A percentile compares a stretch with the other conserved stretches of the same genome.
These are phyloP conservation scores for Microcyclosporella mali DNA, from an alignment of 2,329 filamentous ascomycete genomes.

Conservation along the genomic window DNA sequence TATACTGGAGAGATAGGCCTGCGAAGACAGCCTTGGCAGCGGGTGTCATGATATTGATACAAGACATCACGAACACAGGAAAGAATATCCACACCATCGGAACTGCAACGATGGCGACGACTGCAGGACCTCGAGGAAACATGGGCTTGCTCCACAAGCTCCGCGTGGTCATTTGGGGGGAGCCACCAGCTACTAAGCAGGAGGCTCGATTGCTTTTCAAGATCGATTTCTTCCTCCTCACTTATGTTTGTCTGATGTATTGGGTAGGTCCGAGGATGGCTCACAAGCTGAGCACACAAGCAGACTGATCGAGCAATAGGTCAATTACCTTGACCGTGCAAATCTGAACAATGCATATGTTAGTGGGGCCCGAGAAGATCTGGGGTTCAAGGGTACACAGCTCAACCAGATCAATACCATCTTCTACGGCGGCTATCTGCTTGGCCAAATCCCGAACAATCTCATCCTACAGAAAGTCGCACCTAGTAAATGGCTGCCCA, in stretches of 20 bases:
- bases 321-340: conserved; percentile 35
- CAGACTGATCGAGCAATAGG: background rate
- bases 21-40: no score
- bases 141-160: conserved; percentile 21
- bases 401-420: conserved; percentile 39
- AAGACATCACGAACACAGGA: no score
- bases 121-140: background rate
- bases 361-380: conserved; percentile 49
- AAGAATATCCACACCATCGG: no score
- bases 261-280: conserved; percentile 6
- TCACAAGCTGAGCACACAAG: no score
- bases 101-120: no score
- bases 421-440: conserved; percentile 35
- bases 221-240: conserved; percentile 30
- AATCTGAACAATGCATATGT: conserved; percentile 53
- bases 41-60: no score
- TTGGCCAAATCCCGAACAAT: conserved; percentile 58
- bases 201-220: conserved; percentile 23
- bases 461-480: conserved; percentile 57
- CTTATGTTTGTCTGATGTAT: conserved; percentile 38
- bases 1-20: no score
- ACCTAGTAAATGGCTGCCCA: conserved; percentile 49
- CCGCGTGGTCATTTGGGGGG: conserved; percentile 23
- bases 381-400: conserved; percentile 45
- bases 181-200: conserved; percentile 21